These are phyloP conservation scores for Suaeda aralocaspica DNA, from an alignment of 148 eudicot species.

Conservation along the genomic window DNA sequence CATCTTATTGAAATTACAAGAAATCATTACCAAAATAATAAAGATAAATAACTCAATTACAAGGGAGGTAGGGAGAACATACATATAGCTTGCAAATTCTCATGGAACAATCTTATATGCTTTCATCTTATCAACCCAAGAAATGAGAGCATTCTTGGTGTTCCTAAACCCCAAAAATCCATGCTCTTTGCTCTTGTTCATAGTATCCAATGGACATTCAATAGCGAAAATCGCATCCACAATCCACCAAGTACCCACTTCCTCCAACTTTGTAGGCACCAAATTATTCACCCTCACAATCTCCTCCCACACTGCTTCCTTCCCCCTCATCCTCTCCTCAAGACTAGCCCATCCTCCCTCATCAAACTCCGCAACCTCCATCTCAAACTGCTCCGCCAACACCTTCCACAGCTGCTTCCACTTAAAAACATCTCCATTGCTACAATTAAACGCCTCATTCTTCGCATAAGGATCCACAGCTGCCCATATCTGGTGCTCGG, in stretches of 20 bases:
- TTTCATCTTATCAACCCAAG: conserved; percentile 46
- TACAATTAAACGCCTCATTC: conserved; percentile 43
- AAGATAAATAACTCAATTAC: neutral
- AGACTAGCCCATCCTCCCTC: conserved; percentile 26
- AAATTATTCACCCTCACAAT: conserved; percentile 35
- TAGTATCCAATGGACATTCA: conserved; percentile 29
- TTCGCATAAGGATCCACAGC: conserved; percentile 45
- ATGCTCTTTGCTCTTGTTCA: conserved; percentile 55
- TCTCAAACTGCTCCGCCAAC: conserved; percentile 42
- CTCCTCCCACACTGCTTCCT: conserved; percentile 41
- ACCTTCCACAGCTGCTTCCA: conserved; percentile 47
- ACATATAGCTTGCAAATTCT: too few relatives aligned
- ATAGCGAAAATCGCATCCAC: conserved; percentile 18
- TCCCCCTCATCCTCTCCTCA: conserved; percentile 35
- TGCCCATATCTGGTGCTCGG: conserved; percentile 52
- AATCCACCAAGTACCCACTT: conserved; percentile 40
- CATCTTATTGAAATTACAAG: conserved; percentile 9
- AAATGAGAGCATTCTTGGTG: conserved; percentile 36
- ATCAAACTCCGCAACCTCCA: conserved; percentile 30
- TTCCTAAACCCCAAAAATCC: conserved; percentile 51
- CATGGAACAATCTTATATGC: conserved; percentile 30
- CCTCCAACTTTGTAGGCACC: conserved; percentile 32
- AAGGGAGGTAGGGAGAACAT: neutral
- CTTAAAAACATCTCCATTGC: conserved; percentile 47
- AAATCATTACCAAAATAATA: neutral